These are phyloP conservation scores for Oryza officinalis DNA, from an alignment of 176 grass and related monocot species.

Conservation along the genomic window DNA sequence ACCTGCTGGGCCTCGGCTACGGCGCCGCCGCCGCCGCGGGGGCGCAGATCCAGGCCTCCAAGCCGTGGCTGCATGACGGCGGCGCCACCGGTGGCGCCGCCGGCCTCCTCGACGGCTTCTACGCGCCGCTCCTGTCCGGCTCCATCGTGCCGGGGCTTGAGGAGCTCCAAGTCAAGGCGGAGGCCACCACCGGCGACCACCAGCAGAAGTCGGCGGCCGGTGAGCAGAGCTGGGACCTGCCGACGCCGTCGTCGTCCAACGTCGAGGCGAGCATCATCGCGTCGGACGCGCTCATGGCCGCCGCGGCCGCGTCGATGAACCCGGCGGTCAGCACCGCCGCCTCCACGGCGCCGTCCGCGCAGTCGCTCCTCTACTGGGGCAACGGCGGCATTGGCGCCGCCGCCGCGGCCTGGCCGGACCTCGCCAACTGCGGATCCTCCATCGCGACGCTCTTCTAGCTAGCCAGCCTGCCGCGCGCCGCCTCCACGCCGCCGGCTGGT, in stretches of 20 bases:
- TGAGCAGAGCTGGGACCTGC: slow-evolving; percentile 51
- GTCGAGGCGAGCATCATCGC: slow-evolving; percentile 54
- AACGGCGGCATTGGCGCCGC: slow-evolving; percentile 46
- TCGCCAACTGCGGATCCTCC: slow-evolving; percentile 72
- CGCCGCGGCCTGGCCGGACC: slow-evolving; percentile 48
- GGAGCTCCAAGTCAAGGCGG: slow-evolving; percentile 62
- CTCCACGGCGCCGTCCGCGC: neutral
- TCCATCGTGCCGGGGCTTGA: slow-evolving; percentile 58
- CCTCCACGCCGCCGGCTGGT: neutral
- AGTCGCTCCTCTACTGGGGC: slow-evolving; percentile 56
- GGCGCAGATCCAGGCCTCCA: slow-evolving; percentile 48
- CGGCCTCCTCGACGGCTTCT: slow-evolving; percentile 42
- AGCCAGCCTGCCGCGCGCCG: neutral
- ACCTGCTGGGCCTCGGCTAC: slow-evolving; percentile 49
- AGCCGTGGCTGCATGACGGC: slow-evolving; percentile 39
- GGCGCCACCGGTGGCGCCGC: neutral
- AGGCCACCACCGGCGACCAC: slow-evolving; percentile 29
- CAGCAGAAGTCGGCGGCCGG: slow-evolving; percentile 21
- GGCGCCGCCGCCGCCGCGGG: neutral
- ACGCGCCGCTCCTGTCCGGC: slow-evolving; percentile 49
- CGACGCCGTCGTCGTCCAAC: slow-evolving; percentile 45
- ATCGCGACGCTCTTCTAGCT: slow-evolving; percentile 80
- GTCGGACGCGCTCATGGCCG: slow-evolving; percentile 62
- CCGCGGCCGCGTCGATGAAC: slow-evolving; percentile 48
- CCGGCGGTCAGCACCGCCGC: slow-evolving; percentile 11